Evolutionary conservation across 2,329 filamentous ascomycete species (phyloP), one percentile per base, ranked within the genome.

Genomic region (Penicillium capsulatum): DNA sequence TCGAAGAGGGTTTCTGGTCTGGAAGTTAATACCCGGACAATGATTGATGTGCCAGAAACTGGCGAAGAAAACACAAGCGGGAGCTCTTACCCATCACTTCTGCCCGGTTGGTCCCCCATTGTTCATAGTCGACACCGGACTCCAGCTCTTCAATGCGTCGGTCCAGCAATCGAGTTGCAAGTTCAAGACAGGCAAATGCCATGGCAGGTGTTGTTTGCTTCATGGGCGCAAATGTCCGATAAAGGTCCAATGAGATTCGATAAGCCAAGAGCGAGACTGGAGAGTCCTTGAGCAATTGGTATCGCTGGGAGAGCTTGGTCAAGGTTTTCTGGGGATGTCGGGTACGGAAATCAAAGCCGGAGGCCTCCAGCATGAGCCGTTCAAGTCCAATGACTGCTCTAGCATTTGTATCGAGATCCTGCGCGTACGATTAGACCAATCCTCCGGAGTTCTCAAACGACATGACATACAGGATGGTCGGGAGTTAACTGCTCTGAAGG

Each of bases 271-370:
- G 73, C 19, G 81, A 79, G 44, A 89, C 78, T 16, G 68, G 10
- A n/a, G 26, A 28, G 26, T 14, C 67, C 37, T 71, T 74, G 4
- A 75, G 72, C 6, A 78, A 70, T 4, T 70, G 65, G 40, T 83
- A 73, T 31, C 69, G 68, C 57, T 83, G 79, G 35, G 81, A 74
- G 17, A 95, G 74, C 68, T 97, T 97, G 51, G 88, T 76, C 29
- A 97, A 72, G 15, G 87, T 74, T 48, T 89, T 86, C 54, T 96
- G 88, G 1, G 91, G 89, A 56, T 94, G 85, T 26, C 89, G 82
- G 42, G 83, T 90, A 24, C 90, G 81, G 60, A 97, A 97, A 64
- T 98, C 91, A 64, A 98, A 98, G 47, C 86, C 84, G 19, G 90
- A 84, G 2, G 87, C 84, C 67, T 98, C 92, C 36, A 98, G 81